Evolutionary conservation across 768 basidiomycete genomes (phyloP).

Genomic region (Leucocoprinus birnbaumii): DNA sequence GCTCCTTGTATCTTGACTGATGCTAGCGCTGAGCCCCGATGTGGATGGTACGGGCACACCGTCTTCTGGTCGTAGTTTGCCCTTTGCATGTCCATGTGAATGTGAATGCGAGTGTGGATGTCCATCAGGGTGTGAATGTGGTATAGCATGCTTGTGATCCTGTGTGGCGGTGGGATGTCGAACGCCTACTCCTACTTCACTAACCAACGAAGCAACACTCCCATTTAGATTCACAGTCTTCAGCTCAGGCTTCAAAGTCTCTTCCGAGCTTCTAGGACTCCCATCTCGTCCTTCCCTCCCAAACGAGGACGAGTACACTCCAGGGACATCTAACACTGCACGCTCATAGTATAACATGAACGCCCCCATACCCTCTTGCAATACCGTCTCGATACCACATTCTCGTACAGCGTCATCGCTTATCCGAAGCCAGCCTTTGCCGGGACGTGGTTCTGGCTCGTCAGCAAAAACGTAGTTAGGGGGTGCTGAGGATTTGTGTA

Average conservation of each 20-base stretch:
- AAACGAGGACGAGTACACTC: constrained; percentile 18
- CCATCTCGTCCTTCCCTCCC: constrained; percentile 3
- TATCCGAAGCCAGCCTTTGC: constrained; percentile 82
- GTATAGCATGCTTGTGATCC: constrained; percentile 8
- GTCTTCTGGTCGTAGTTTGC: constrained; percentile 9
- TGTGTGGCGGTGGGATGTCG: constrained; percentile 2
- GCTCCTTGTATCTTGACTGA: constrained; percentile 15
- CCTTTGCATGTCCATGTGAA: background rate
- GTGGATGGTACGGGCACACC: constrained; percentile 20
- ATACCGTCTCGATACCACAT: constrained; percentile 70
- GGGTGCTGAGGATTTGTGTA: background rate
- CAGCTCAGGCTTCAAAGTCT: constrained; percentile 59
- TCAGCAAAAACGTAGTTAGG: constrained; percentile 14
- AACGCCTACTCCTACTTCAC: constrained; percentile 39
- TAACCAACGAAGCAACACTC: constrained; percentile 45
- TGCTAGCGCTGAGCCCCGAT: constrained; percentile 14
- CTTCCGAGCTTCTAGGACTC: constrained; percentile 46
- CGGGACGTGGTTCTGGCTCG: constrained; percentile 35
- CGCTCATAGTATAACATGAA: constrained; percentile 98
- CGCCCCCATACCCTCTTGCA: constrained; percentile 68
- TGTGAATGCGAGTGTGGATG: constrained; percentile 13
- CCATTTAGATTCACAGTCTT: constrained; percentile 41
- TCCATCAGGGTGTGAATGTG: background rate
- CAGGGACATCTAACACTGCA: constrained; percentile 27
- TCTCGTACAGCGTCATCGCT: constrained; percentile 83